phyloP scores from a whole-genome alignment of 78 protist species.

The Paratrimastix pyriformis region DNA sequence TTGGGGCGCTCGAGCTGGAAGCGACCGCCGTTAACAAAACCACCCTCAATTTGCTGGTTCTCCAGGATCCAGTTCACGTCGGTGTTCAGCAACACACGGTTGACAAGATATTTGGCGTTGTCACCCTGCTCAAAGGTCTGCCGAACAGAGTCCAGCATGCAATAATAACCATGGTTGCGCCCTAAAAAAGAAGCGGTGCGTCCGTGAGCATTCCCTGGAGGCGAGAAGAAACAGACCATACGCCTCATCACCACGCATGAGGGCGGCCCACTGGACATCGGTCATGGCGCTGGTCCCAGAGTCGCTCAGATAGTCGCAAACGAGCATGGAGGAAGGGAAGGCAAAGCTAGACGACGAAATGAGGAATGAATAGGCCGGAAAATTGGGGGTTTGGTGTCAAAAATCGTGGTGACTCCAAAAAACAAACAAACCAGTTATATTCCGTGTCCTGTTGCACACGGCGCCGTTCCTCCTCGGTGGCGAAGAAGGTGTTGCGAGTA shows the following conservation, averaged over 20 bases:
- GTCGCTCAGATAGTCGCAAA: slow-evolving; percentile 5
- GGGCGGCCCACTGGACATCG: slow-evolving; percentile 17
- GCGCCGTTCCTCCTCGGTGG: too few species aligned
- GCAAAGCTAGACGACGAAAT: too few species aligned
- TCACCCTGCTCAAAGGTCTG: slow-evolving; percentile 16
- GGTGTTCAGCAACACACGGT: neutral
- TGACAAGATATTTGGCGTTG: slow-evolving; percentile 3
- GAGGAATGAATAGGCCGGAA: too few species aligned
- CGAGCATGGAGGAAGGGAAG: slow-evolving; percentile 22
- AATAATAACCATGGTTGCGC: slow-evolving; percentile 2
- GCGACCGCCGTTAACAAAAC: slow-evolving; percentile 13
- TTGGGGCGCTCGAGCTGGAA: slow-evolving; percentile 18
- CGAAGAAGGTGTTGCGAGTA: too few species aligned
- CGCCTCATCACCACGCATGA: slow-evolving; percentile 8
- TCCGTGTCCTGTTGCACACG: too few species aligned
- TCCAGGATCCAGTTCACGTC: neutral
- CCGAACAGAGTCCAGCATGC: slow-evolving; percentile 9
- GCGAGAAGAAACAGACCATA: neutral
- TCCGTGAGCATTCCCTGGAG: neutral
- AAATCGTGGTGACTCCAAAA: too few species aligned
- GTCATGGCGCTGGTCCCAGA: slow-evolving; percentile 18
- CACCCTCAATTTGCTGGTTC: neutral
- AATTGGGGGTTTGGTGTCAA: too few species aligned
- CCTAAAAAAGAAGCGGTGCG: neutral
- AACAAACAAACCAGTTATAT: too few species aligned